Conservation (phyloP, 805 yeast genomes). For the Hanseniaspora nectarophila region DNA sequence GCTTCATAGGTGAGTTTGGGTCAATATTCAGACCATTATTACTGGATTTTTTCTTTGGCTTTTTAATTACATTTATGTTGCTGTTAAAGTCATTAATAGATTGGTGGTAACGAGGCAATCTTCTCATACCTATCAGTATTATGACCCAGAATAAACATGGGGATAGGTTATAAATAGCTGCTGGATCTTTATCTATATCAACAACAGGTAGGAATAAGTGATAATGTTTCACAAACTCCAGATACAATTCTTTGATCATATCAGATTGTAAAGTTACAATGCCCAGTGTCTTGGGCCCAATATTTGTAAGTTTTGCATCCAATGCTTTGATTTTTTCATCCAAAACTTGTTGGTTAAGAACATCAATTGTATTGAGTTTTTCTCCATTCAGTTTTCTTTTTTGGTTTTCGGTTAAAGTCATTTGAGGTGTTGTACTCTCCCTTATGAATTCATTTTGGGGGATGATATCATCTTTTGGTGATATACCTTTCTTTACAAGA, state of each 20-base stretch:
- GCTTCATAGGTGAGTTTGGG: slow-evolving; percentile 17
- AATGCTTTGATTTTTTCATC: slow-evolving; percentile 22
- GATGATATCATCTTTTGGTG: not conserved
- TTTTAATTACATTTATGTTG: slow-evolving; percentile 17
- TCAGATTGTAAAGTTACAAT: slow-evolving; percentile 49
- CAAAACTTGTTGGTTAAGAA: not conserved
- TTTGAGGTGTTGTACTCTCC: not conserved
- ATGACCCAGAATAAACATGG: slow-evolving; percentile 92
- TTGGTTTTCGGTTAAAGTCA: not conserved
- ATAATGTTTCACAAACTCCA: slow-evolving; percentile 63
- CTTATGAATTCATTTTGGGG: not conserved
- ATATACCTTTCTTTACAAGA: not conserved
- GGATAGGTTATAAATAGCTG: slow-evolving; percentile 60
- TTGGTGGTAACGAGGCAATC: slow-evolving; percentile 29
- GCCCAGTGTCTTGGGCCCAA: slow-evolving; percentile 62
- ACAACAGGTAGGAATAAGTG: slow-evolving; percentile 84
- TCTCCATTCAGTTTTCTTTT: slow-evolving; percentile 1
- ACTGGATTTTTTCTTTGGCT: slow-evolving; percentile 10
- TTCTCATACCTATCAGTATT: slow-evolving; percentile 69
- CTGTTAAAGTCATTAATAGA: slow-evolving; percentile 21
- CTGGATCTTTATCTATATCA: slow-evolving; percentile 72
- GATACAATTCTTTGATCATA: slow-evolving; percentile 49
- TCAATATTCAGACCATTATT: not conserved
- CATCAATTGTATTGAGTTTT: slow-evolving; percentile 3
- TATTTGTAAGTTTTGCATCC: slow-evolving; percentile 30